These are phyloP conservation scores for Didymella keratinophila DNA, from an alignment of 2,329 filamentous ascomycete genomes.

Conservation along the genomic window DNA sequence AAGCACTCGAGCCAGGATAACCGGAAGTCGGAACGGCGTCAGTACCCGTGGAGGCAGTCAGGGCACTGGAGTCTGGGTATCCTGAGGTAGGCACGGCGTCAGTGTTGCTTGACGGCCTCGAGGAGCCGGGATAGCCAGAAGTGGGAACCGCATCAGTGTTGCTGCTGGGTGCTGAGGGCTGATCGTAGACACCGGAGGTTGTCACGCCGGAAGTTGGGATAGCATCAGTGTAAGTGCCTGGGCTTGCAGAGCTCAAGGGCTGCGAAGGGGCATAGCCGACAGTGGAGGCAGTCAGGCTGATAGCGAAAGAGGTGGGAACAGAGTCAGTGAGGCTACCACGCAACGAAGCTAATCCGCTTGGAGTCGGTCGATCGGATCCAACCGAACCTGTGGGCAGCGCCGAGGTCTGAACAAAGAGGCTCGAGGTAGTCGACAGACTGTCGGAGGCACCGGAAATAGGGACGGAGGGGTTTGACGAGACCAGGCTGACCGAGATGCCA, in stretches of 20 bases:
- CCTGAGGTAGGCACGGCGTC: slow-evolving; percentile 6
- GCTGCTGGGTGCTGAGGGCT: slow-evolving; percentile 6
- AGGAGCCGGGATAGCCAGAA: slow-evolving; percentile 2
- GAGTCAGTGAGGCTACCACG: slow-evolving; percentile 16
- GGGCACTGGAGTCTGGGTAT: background rate
- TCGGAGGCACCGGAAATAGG: background rate
- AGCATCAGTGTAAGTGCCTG: slow-evolving; percentile 11
- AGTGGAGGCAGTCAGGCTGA: slow-evolving; percentile 1
- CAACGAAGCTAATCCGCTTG: slow-evolving; percentile 3
- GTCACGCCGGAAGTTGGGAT: slow-evolving; percentile 7
- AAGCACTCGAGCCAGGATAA: background rate
- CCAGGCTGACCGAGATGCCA: slow-evolving; percentile 9
- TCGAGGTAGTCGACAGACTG: background rate
- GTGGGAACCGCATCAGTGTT: slow-evolving; percentile 19
- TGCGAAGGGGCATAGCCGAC: slow-evolving; percentile 16
- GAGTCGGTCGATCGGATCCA: slow-evolving; percentile 1
- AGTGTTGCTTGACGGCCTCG: slow-evolving; percentile 6
- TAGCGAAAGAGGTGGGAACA: slow-evolving; percentile 20
- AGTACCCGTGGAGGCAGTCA: background rate
- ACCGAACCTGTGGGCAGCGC: background rate
- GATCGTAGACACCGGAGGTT: slow-evolving; percentile 13
- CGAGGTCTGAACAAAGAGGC: slow-evolving; percentile 9
- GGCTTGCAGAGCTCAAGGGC: slow-evolving; percentile 13
- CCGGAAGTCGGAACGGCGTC: background rate
- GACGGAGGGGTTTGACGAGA: slow-evolving; percentile 11